phyloP scores from a whole-genome alignment of 202 grass and related monocot genomes.

The Setaria viridis region DNA sequence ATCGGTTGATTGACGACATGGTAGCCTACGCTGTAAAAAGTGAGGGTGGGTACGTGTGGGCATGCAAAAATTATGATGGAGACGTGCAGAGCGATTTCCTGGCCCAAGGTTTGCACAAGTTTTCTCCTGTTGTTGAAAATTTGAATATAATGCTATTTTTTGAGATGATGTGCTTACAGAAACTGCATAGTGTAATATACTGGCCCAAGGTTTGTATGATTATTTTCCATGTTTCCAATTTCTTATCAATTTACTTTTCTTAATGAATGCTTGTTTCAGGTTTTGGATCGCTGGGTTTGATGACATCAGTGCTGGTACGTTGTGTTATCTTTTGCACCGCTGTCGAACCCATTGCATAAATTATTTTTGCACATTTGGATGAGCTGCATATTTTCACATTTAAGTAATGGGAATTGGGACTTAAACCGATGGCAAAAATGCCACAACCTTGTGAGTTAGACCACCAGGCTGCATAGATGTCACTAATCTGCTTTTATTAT shows the following conservation, averaged over 20 bases:
- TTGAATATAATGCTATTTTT: neutral
- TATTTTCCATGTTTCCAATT: slow-evolving; percentile 15
- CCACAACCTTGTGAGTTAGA: neutral
- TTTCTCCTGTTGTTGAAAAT: slow-evolving; percentile 20
- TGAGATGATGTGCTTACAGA: neutral
- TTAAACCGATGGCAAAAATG: neutral
- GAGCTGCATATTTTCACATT: neutral
- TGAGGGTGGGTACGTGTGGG: slow-evolving; percentile 92
- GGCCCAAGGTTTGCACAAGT: slow-evolving; percentile 70
- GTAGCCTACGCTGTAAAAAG: slow-evolving; percentile 94
- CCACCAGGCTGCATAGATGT: neutral
- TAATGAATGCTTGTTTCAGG: slow-evolving; percentile 56
- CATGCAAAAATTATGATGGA: slow-evolving; percentile 94
- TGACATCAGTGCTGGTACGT: slow-evolving; percentile 79
- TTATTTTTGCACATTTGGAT: neutral
- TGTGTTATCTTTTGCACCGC: slow-evolving; percentile 28
- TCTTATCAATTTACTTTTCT: slow-evolving; percentile 33
- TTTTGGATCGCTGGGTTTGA: slow-evolving; percentile 92
- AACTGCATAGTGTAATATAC: neutral
- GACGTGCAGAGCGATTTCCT: slow-evolving; percentile 94
- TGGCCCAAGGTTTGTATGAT: neutral
- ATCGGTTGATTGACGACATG: slow-evolving; percentile 95
- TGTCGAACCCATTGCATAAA: slow-evolving; percentile 28
- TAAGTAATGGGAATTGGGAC: slow-evolving; percentile 3
- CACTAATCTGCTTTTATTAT: neutral